Conservation (phyloP, 163 green algal species). For the Scenedesmus sp. region DNA sequence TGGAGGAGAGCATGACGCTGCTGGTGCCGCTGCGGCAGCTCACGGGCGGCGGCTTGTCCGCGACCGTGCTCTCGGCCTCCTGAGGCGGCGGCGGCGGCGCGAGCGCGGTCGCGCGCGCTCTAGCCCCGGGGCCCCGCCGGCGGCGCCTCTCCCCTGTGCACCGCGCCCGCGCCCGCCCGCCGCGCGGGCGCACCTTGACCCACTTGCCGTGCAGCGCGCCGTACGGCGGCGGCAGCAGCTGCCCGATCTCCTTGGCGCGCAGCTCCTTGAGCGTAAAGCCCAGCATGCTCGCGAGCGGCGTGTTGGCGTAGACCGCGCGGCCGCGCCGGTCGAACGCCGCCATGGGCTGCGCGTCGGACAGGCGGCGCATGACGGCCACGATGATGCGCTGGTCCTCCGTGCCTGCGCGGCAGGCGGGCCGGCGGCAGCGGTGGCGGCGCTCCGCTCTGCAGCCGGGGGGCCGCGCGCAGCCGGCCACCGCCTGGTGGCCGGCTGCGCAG, state of each 20-base stretch:
- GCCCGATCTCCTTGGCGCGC: constrained; percentile 44
- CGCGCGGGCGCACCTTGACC: constrained; percentile 36
- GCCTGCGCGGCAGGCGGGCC: constrained; percentile 12
- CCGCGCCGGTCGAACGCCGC: constrained; percentile 54
- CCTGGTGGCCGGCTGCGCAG: neutral
- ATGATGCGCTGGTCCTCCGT: constrained; percentile 50
- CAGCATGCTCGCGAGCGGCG: constrained; percentile 45
- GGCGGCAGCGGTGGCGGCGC: too few relatives aligned
- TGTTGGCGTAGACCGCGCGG: constrained; percentile 51
- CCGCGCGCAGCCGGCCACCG: too few relatives aligned
- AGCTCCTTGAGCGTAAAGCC: constrained; percentile 49
- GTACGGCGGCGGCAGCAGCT: constrained; percentile 55
- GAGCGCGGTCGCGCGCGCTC: too few relatives aligned
- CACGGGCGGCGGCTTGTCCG: constrained; percentile 9
- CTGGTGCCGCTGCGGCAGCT: constrained; percentile 44
- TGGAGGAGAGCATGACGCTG: constrained; percentile 49
- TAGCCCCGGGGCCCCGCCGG: too few relatives aligned
- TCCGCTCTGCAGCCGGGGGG: too few relatives aligned
- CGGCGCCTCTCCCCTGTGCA: neutral
- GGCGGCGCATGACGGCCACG: constrained; percentile 47
- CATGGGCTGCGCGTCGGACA: constrained; percentile 11
- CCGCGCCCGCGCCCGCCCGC: neutral
- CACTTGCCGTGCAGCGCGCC: constrained; percentile 50
- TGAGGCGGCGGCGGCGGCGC: neutral
- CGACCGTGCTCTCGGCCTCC: constrained; percentile 33